Evolutionary conservation across 2,329 filamentous ascomycete species (phyloP), one percentile per base, ranked within the genome.

Genomic region (Talaromyces sp.): DNA sequence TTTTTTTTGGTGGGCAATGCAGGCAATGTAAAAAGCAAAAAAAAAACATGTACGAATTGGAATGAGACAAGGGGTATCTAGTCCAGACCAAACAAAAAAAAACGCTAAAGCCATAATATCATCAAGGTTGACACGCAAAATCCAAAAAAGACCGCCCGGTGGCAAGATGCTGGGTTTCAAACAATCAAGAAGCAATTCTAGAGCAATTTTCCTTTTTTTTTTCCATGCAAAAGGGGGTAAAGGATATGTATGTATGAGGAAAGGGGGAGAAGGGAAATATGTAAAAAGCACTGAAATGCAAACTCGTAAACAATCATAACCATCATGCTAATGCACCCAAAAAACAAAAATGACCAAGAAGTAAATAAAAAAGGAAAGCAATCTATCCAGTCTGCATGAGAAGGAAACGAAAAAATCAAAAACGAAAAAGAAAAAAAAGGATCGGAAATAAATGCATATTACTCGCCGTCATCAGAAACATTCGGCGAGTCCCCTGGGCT

Each of bases 391-490:
- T 30, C 28, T 53, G 28, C 50, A 31, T 53, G 50, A n/a, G 2
- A 53, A 28, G 18, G 31, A 12, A 34, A 31, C 2, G 10, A 56
- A 23, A 33, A 31, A 47, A 6, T 28, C 28, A n/a, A 59, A 36
- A 61, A n/a, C 14, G 50, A 54, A 23, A 30, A 58, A 33, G 42
- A 28, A 51, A 50, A 42, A 18, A 30, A 27, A 33, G 30, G 55
- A 34, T 50, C 31, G 33, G 28, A 31, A 33, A 47, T 47, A 23
- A 31, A 18, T 51, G 27, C 18, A 14, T n/a, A 12, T 70, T 66
- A 71, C 63, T 74, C 72, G 56, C 70, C 66, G 55, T 71, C 66
- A 55, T 72, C 72, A 52, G 73, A 72, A 40, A 65, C 66, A 50
- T 70, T 68, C 10, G 71, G 68, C 2, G 69, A 71, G 51, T 68